Conservation (phyloP, 1,284 basidiomycete genomes). For the Apiotrichum gamsii region DNA sequence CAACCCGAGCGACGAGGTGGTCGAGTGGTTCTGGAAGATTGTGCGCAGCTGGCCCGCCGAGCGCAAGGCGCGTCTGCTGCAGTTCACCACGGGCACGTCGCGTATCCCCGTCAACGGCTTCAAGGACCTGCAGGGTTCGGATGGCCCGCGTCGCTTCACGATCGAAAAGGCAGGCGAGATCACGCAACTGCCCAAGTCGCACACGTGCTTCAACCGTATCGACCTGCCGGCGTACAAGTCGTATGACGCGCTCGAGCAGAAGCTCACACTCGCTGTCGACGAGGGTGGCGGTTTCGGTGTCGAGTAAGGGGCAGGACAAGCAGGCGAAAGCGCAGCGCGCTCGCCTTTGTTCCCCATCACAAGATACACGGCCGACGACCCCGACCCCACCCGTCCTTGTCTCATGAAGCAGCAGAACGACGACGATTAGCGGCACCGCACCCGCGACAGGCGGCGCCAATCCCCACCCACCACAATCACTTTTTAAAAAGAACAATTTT, state of each 20-base stretch:
- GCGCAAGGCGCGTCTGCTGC: constrained; percentile 85
- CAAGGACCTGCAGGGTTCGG: constrained; percentile 96
- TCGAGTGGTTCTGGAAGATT: constrained; percentile 99
- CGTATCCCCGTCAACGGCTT: constrained; percentile 98
- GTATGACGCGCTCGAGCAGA: constrained; percentile 81
- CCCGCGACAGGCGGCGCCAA: too few species aligned
- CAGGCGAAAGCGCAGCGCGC: background rate
- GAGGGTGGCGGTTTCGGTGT: constrained; percentile 52
- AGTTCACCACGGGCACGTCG: constrained; percentile 96
- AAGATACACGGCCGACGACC: too few species aligned
- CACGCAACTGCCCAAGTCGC: constrained; percentile 74
- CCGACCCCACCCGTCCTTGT: too few species aligned
- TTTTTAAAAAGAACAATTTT: too few species aligned
- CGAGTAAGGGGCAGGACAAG: constrained; percentile 26
- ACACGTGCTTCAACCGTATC: constrained; percentile 80
- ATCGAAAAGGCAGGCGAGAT: constrained; percentile 96
- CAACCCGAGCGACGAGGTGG: constrained; percentile 69
- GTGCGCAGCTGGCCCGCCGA: constrained; percentile 94
- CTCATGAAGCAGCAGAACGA: background rate
- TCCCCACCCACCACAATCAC: too few species aligned
- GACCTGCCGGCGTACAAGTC: constrained; percentile 89
- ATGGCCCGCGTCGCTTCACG: constrained; percentile 89
- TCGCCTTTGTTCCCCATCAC: too few species aligned
- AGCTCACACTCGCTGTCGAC: constrained; percentile 82
- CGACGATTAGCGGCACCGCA: background rate